A percentile compares a stretch with the other conserved stretches of the same genome.
phyloP scores from a whole-genome alignment of 1,139 yeast genomes.

The Kodamaea anthophila region DNA sequence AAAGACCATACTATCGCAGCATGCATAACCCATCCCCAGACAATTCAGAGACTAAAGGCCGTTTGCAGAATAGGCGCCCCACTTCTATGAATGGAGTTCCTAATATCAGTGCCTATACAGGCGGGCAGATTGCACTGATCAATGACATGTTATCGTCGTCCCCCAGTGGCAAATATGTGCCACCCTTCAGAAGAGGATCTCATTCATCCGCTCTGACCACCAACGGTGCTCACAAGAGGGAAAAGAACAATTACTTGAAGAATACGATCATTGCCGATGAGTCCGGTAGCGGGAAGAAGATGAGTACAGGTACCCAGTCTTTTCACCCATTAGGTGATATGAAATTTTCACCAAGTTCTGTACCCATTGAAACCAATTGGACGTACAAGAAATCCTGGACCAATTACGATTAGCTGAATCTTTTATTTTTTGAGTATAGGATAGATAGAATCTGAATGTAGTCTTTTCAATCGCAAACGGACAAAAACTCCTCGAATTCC shows the following conservation, averaged over 20 bases:
- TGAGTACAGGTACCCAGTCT: slow-evolving; percentile 11
- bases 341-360: slow-evolving; percentile 28
- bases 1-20: slow-evolving; percentile 11
- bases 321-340: slow-evolving; percentile 11
- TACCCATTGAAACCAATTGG: slow-evolving; percentile 39
- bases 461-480: background rate
- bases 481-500: slow-evolving; percentile 1
- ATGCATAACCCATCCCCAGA: slow-evolving; percentile 10
- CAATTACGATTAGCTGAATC: slow-evolving; percentile 20
- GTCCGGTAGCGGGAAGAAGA: slow-evolving; percentile 4
- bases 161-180: slow-evolving; percentile 55
- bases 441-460: background rate
- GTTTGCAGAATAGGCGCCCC: slow-evolving; percentile 8
- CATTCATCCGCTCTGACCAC: slow-evolving; percentile 13
- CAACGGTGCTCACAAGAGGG: slow-evolving; percentile 1
- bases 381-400: slow-evolving; percentile 30
- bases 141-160: slow-evolving; percentile 15
- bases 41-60: slow-evolving; percentile 1
- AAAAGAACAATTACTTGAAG: slow-evolving; percentile 8
- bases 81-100: slow-evolving; percentile 9
- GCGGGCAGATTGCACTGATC: slow-evolving; percentile 2
- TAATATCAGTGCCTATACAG: background rate
- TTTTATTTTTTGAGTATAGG: slow-evolving; percentile 1
- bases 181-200: slow-evolving; percentile 60
- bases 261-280: slow-evolving; percentile 19